Base-by-base conservation (phyloP, 371 early-diverging fungal genomes). In the Saksenaea oblongispora region DNA sequence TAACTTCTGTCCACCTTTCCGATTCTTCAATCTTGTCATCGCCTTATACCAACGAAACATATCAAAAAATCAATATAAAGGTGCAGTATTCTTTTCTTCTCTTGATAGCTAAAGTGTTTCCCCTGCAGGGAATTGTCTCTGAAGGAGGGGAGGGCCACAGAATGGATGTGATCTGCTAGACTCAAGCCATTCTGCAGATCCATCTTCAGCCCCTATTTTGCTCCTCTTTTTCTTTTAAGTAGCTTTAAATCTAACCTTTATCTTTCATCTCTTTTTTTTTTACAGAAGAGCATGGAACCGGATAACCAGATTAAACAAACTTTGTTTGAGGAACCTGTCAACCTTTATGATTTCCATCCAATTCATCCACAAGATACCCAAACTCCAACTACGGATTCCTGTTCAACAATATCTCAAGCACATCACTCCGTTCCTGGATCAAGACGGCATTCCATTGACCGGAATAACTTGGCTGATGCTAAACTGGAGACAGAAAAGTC, bases 351-450 rank as follows among this genome's bases (percentile, higher is more conserved):
- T 47, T 47, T 17, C 22, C 51, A 17, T 7, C 24, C 51, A 5
- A 47, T 47, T 22, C 24, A 47, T 11, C 22, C 51, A 47, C 51
- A 47, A 47, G 51, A 47, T 47, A 26, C 51, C 51, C 17, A 10
- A 22, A 10, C 51, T 13, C 39, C 56, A n/a, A 58, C 61, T 15
- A 59, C 61, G 8, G 65, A 69, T 59, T 59, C 22, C 34, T 59
- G 34, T 47, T 47, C 22, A 47, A 60, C 61, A 1, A 51, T 37
- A 28, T 58, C 61, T 27, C 63, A 63, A 58, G 54, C 66, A 13
- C 70, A 76, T 28, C 61, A 70, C 22, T 76, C 79, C 27, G 64
- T 76, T 8, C 76, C 79, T 56, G 74, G 62, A 39, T 76, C 79
- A 31, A 61, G 74, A 18, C 70, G 73, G 15, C 78, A 76, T 61